Conservation (phyloP, 345 rosid species). For the Pistacia atlantica region DNA sequence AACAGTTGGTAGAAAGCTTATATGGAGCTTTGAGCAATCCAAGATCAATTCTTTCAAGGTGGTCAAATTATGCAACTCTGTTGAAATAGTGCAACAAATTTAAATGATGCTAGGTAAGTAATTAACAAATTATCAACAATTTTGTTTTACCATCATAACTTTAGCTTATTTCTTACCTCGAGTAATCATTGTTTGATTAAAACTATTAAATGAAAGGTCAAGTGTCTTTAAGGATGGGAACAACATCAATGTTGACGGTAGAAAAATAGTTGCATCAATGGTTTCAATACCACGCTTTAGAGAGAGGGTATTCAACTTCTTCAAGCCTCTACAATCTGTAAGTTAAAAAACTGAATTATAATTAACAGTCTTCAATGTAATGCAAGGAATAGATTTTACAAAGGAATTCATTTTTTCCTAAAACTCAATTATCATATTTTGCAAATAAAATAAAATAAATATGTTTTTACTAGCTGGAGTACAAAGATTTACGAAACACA, state of each 20-base stretch:
- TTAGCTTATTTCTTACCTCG: too few relatives aligned
- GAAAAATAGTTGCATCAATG: background rate
- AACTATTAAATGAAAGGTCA: background rate
- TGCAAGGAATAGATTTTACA: too few relatives aligned
- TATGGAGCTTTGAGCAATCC: background rate
- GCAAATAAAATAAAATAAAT: too few relatives aligned
- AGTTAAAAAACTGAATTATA: background rate
- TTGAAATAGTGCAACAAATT: background rate
- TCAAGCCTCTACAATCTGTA: background rate
- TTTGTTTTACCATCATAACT: background rate
- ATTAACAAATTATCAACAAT: background rate
- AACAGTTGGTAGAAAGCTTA: background rate
- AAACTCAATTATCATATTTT: too few relatives aligned
- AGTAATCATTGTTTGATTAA: background rate
- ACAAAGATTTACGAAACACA: too few relatives aligned
- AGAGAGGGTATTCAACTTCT: background rate
- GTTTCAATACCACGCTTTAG: background rate
- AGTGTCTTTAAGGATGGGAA: background rate
- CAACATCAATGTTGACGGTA: background rate
- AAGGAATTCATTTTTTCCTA: too few relatives aligned
- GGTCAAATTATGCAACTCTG: background rate
- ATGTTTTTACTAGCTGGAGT: too few relatives aligned
- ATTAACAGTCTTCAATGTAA: background rate
- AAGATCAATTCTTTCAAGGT: background rate
- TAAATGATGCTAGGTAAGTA: background rate